Evolutionary conservation across 2,329 filamentous ascomycete species (phyloP).

Genomic region (Cryphonectria japonica): DNA sequence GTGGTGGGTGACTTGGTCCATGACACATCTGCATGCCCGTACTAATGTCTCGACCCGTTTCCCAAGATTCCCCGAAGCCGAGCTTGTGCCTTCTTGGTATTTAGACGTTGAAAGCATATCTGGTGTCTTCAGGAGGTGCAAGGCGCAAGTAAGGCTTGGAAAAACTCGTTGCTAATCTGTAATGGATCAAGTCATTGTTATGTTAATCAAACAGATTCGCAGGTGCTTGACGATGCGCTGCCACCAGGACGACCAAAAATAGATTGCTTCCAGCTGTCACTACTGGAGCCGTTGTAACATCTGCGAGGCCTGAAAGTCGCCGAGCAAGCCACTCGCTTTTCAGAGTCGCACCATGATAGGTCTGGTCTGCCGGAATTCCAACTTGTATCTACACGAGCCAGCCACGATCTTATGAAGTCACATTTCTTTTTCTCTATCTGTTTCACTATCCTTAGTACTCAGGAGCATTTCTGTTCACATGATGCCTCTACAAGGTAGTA

Average conservation of each 20-base stretch:
- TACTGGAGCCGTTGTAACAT: neutral
- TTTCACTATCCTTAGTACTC: too few relatives aligned
- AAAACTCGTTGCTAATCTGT: neutral
- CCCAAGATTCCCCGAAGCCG: neutral
- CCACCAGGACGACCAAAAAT: neutral
- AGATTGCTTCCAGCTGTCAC: neutral
- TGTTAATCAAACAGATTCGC: too few relatives aligned
- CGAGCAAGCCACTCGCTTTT: neutral
- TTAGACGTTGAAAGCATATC: neutral
- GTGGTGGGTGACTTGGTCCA: too few relatives aligned
- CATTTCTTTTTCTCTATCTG: too few relatives aligned
- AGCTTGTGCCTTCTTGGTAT: neutral
- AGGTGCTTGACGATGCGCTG: too few relatives aligned
- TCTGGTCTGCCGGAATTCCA: too few relatives aligned
- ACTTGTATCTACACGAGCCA: too few relatives aligned
- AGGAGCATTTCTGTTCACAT: neutral
- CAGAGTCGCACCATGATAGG: too few relatives aligned
- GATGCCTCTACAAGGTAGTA: neutral
- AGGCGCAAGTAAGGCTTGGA: neutral
- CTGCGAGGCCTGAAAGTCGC: neutral
- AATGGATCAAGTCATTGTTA: too few relatives aligned
- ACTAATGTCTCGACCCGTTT: too few relatives aligned
- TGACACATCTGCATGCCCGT: too few relatives aligned
- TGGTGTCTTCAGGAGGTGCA: neutral
- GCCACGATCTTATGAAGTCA: too few relatives aligned